phyloP scores from a whole-genome alignment of 1,284 basidiomycete species.

The Tilletia indica region DNA sequence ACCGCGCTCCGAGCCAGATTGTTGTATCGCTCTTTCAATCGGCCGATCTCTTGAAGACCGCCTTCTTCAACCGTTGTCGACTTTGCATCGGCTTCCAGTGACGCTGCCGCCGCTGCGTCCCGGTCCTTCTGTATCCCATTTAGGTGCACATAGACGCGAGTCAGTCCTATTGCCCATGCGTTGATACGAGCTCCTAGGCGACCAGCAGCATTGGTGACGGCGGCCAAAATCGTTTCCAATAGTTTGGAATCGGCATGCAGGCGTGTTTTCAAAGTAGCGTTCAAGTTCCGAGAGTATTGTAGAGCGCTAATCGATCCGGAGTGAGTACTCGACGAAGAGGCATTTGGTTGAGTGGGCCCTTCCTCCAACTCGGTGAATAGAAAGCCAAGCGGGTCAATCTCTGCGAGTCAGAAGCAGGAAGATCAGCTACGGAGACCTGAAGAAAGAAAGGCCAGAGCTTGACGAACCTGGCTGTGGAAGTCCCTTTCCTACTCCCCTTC shows the following conservation, averaged over 20 bases:
- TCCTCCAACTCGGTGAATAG: neutral
- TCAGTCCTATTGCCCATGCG: neutral
- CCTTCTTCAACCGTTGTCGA: neutral
- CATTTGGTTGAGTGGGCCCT: neutral
- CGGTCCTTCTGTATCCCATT: neutral
- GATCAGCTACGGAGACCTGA: neutral
- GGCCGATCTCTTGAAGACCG: neutral
- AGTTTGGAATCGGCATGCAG: neutral
- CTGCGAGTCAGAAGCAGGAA: neutral
- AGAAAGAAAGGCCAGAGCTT: neutral
- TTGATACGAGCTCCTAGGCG: neutral
- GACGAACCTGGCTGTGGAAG: neutral
- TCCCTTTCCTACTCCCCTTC: neutral
- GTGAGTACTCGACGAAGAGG: neutral
- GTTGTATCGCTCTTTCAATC: neutral
- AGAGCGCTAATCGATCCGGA: neutral
- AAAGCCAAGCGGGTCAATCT: neutral
- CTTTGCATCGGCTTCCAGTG: too few species aligned
- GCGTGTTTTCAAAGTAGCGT: neutral
- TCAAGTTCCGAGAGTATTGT: neutral
- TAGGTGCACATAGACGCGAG: neutral
- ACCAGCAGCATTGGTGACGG: conserved; percentile 1
- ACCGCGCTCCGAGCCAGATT: neutral
- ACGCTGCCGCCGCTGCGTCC: neutral
- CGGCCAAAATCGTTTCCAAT: neutral